Conservation (phyloP, 371 early-diverging fungal genomes). For the Furculomyces boomerangus region DNA sequence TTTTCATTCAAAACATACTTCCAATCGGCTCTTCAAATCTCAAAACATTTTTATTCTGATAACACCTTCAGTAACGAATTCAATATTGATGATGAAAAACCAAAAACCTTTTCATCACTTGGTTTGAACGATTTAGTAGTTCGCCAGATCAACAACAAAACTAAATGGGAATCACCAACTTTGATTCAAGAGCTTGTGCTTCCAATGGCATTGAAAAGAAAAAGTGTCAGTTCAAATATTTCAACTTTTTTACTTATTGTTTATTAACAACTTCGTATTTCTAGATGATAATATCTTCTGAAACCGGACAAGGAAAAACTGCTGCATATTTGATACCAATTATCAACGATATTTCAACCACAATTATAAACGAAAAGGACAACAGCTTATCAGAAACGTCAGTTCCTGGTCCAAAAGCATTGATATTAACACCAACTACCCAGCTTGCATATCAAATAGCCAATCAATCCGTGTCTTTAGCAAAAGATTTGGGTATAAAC, state of each 20-base stretch:
- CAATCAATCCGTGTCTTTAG: neutral
- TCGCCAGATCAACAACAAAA: neutral
- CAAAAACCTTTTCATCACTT: neutral
- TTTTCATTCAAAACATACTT: too few species aligned
- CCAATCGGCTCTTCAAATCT: too few species aligned
- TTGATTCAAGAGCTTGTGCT: neutral
- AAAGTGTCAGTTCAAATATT: neutral
- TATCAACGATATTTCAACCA: neutral
- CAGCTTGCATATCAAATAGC: constrained; percentile 94
- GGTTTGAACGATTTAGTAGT: neutral
- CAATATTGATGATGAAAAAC: too few species aligned
- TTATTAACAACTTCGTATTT: neutral
- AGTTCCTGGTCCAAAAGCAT: constrained; percentile 51
- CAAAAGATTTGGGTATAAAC: neutral
- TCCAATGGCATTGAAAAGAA: neutral
- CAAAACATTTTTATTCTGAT: too few species aligned
- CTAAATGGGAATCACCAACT: neutral
- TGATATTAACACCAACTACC: constrained; percentile 98
- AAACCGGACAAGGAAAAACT: constrained; percentile 4
- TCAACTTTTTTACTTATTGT: neutral
- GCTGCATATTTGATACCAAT: constrained; percentile 5
- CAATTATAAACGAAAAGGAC: neutral
- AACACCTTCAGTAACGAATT: too few species aligned
- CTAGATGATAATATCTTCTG: neutral
- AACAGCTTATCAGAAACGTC: neutral